Percentiles rank a stretch among this genome's conserved stretches.
These are phyloP conservation scores for Amauroascus niger DNA, from an alignment of 2,329 filamentous ascomycete genomes.

Conservation along the genomic window DNA sequence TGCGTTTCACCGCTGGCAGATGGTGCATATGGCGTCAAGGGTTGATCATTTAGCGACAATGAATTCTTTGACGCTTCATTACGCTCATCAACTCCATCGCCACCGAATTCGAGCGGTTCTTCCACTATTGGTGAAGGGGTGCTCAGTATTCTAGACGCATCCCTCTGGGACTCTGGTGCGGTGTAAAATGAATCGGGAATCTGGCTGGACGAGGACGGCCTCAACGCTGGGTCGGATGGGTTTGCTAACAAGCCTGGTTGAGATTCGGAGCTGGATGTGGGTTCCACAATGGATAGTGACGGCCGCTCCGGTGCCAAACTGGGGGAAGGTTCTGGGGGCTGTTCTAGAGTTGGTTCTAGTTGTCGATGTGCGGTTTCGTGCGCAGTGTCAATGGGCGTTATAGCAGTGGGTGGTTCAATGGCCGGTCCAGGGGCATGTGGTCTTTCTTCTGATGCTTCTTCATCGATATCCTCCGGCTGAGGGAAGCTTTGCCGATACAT, in stretches of 20 bases:
- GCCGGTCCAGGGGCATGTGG: background rate
- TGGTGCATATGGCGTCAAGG: background rate
- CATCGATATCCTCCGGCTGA: slow-evolving; percentile 27
- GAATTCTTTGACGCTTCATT: background rate
- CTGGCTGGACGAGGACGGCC: slow-evolving; percentile 10
- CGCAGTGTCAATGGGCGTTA: slow-evolving; percentile 13
- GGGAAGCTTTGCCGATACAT: slow-evolving; percentile 25
- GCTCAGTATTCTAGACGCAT: background rate
- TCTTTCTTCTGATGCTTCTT: slow-evolving; percentile 17
- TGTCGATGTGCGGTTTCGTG: background rate
- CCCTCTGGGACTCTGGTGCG: slow-evolving; percentile 6
- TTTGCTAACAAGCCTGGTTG: background rate
- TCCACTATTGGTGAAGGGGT: slow-evolving; percentile 1
- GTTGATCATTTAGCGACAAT: background rate
- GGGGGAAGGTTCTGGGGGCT: background rate
- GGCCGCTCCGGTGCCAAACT: background rate
- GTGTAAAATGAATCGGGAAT: slow-evolving; percentile 13
- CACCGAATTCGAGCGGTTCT: background rate
- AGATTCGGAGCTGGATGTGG: background rate
- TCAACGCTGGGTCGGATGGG: slow-evolving; percentile 1
- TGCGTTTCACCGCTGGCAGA: background rate
- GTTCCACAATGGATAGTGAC: background rate
- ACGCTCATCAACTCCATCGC: background rate
- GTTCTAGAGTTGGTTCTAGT: background rate
- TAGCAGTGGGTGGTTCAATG: too few species aligned